phyloP scores from a whole-genome alignment of 176 grass and related monocot species.

The Alloteropsis semialata region DNA sequence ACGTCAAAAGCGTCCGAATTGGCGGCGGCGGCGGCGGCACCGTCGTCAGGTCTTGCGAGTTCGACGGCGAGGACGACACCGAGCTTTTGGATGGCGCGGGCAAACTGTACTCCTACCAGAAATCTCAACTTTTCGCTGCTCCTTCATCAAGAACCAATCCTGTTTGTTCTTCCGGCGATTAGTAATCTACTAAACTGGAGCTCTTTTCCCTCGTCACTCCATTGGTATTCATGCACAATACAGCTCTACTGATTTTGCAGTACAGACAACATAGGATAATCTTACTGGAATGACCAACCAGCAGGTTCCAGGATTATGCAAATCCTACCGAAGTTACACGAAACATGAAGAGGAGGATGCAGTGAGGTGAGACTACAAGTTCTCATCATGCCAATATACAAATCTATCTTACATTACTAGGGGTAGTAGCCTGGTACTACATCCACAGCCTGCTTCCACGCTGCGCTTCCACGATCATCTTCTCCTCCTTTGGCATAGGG shows the following conservation, averaged over 20 bases:
- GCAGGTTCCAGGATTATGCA: neutral
- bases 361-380: constrained; percentile 2
- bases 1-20: too few relatives aligned
- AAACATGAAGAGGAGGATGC: neutral
- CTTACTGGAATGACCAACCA: constrained; percentile 2
- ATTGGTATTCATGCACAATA: neutral
- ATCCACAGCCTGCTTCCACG: constrained; percentile 37
- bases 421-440: neutral
- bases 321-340: neutral
- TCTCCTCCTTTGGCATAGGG: constrained; percentile 19
- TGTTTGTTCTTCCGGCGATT: neutral
- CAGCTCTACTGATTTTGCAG: neutral
- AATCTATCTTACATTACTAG: neutral
- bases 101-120: neutral
- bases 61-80: neutral
- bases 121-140: neutral
- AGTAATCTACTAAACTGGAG: neutral
- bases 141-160: neutral
- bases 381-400: constrained; percentile 11
- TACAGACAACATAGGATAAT: neutral
- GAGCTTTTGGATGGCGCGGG: neutral
- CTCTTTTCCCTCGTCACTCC: neutral
- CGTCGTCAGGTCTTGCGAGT: neutral
- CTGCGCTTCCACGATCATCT: constrained; percentile 1
- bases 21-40: neutral